These are phyloP conservation scores for Kondoa subrosea DNA, from an alignment of 768 basidiomycete genomes.

Conservation along the genomic window DNA sequence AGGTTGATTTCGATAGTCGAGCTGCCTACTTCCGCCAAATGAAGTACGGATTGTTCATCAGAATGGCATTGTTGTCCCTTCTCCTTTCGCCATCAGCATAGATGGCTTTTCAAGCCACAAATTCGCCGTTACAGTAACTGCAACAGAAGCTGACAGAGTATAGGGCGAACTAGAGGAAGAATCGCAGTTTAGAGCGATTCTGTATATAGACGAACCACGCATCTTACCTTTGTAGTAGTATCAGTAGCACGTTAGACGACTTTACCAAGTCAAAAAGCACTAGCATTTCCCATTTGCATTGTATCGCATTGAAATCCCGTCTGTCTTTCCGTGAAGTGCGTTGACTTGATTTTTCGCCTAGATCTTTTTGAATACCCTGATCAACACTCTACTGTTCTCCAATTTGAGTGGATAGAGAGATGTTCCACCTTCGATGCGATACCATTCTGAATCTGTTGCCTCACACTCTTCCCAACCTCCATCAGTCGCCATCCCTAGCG, in stretches of 20 bases:
- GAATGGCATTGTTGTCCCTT: conserved; percentile 36
- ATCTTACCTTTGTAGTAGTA: background rate
- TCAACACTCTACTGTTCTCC: conserved; percentile 22
- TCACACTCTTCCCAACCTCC: background rate
- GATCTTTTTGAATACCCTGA: conserved; percentile 17
- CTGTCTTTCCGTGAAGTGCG: background rate
- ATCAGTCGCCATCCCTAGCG: conserved; percentile 8
- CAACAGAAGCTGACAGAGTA: background rate
- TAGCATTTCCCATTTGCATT: background rate
- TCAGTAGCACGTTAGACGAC: background rate
- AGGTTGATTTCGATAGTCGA: conserved; percentile 89
- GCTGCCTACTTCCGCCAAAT: conserved; percentile 97
- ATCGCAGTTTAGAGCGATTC: background rate
- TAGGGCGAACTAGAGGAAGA: background rate
- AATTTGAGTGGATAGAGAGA: conserved; percentile 23
- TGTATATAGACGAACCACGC: background rate
- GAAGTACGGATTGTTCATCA: conserved; percentile 89
- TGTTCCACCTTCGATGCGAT: conserved; percentile 14
- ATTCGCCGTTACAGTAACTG: conserved; percentile 22
- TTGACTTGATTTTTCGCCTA: no score
- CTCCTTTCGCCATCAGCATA: background rate
- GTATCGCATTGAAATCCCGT: background rate
- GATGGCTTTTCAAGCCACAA: conserved; percentile 38
- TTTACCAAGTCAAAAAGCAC: background rate
- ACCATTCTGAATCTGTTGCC: conserved; percentile 23